Base-by-base conservation (phyloP, 345 rosid species). In the Excoecaria cochinchinensis region DNA sequence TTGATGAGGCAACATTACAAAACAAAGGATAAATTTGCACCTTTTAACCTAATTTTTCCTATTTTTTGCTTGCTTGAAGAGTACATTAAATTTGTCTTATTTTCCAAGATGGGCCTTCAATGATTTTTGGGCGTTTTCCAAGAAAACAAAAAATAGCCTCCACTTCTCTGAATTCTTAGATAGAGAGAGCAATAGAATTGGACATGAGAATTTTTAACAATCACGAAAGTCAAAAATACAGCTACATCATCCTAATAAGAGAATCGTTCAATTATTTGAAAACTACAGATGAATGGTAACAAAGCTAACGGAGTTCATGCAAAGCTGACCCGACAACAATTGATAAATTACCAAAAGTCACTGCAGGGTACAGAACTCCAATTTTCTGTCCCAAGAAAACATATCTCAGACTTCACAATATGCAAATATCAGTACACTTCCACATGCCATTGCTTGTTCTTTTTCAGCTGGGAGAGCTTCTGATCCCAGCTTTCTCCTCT, bases 391-490 rank as follows among this genome's bases (percentile, higher is more conserved):
- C 51, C n/a, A n/a, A 14, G 44, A 6, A 16, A 42, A 11, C 31
- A n/a, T 16, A 57, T 67, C 53, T 44, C 48, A 44, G 48, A 10
- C 10, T 5, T 63, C 59, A 16, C 21, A 22, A 19, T 6, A 15
- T 22, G 62, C 44, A 42, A 71, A 44, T 31, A 46, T 87, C 86
- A 95, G 79, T 95, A 95, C 15, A 95, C 99, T 82, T 95, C 99
- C 3, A 95, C 98, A 75, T 95, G 99, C 99, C 99, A 95, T 74
- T 93, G 99, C 79, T 93, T 95, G 79, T 91, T 95, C 95, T 91
- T 95, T 85, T 94, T 95, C n/a, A 95, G 97, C 74, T 87, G 96
- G 21, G 91, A 82, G 60, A 93, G 99, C 88, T 91, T 95, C 92
- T 86, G 84, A 16, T 93, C 97, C 99, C 99, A 93, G 83, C 77